Evolutionary conservation across 2,329 filamentous ascomycete genomes (phyloP).

Genomic region (Purpureocillium takamizusanense): DNA sequence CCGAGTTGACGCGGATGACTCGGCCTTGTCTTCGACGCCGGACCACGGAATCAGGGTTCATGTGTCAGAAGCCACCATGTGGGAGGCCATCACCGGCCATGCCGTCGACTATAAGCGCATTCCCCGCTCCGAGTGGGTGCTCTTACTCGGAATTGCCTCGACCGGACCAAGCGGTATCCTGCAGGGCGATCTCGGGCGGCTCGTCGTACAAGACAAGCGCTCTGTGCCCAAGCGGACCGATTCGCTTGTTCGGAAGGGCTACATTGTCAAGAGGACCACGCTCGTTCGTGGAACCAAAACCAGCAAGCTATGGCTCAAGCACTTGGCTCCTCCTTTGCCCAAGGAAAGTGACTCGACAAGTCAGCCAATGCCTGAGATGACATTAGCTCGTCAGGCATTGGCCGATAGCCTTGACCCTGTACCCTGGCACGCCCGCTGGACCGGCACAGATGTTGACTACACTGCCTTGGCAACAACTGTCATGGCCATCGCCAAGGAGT

Average conservation of each 20-base stretch:
- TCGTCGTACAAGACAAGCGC: constrained; percentile 54
- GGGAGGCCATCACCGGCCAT: constrained; percentile 52
- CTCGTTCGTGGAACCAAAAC: constrained; percentile 51
- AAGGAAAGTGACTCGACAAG: constrained; percentile 20
- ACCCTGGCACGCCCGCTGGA: constrained; percentile 48
- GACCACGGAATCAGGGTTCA: constrained; percentile 5
- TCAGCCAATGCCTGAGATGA: constrained; percentile 22
- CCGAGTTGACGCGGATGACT: neutral
- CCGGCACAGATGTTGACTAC: constrained; percentile 48
- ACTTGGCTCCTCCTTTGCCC: constrained; percentile 39
- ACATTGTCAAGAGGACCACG: constrained; percentile 51
- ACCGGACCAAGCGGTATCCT: constrained; percentile 45
- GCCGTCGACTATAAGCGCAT: constrained; percentile 48
- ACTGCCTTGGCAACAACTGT: constrained; percentile 47
- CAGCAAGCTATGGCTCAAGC: constrained; percentile 52
- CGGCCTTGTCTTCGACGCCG: too few relatives aligned
- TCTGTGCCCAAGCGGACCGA: constrained; percentile 55
- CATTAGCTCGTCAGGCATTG: constrained; percentile 28
- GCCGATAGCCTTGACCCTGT: constrained; percentile 42
- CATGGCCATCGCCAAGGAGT: constrained; percentile 47
- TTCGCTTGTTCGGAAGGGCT: constrained; percentile 48
- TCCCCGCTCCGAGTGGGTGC: constrained; percentile 49
- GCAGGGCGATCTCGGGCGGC: constrained; percentile 48
- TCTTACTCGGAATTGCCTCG: constrained; percentile 48
- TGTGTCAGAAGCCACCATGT: constrained; percentile 46